A percentile compares a stretch with the other conserved stretches of the same genome.
Conservation (phyloP, 208 protist genomes). For the Vickermania ingenoplastis region DNA sequence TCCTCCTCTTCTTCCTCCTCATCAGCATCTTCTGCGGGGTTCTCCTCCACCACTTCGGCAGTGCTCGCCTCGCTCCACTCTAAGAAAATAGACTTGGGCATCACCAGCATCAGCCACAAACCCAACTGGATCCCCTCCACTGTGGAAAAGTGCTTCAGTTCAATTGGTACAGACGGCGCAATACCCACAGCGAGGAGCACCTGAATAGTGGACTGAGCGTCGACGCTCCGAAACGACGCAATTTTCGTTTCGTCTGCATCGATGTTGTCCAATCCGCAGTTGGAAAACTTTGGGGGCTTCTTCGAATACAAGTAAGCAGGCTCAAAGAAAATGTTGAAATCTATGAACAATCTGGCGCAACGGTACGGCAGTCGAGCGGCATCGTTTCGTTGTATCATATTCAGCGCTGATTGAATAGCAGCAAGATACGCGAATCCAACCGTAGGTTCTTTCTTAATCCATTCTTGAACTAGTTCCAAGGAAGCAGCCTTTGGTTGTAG, state of each 20-base stretch:
- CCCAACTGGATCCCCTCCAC: slow-evolving; percentile 36
- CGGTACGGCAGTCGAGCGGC: slow-evolving; percentile 37
- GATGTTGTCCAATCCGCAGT: background rate
- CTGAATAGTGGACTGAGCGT: slow-evolving; percentile 23
- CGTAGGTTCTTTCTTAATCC: slow-evolving; percentile 36
- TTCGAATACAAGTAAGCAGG: slow-evolving; percentile 10
- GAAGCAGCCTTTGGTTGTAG: slow-evolving; percentile 40
- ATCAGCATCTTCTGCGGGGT: background rate
- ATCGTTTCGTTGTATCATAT: slow-evolving; percentile 27
- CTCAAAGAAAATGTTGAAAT: slow-evolving; percentile 64
- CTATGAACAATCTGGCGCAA: slow-evolving; percentile 26
- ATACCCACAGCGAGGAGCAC: slow-evolving; percentile 39
- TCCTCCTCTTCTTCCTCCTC: slow-evolving; percentile 5
- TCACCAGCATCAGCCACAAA: slow-evolving; percentile 50
- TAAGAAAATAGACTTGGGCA: slow-evolving; percentile 26
- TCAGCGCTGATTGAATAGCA: slow-evolving; percentile 41
- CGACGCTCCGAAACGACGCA: slow-evolving; percentile 14
- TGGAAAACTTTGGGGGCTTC: slow-evolving; percentile 5
- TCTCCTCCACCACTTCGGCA: slow-evolving; percentile 2
- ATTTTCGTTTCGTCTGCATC: slow-evolving; percentile 8
- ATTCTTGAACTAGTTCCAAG: slow-evolving; percentile 25
- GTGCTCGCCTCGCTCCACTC: slow-evolving; percentile 21
- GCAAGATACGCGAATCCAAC: slow-evolving; percentile 47
- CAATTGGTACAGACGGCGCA: slow-evolving; percentile 28
- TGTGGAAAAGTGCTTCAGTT: slow-evolving; percentile 12